Base-by-base conservation (phyloP, 768 basidiomycete genomes). In the Paxillus rubicundulus region DNA sequence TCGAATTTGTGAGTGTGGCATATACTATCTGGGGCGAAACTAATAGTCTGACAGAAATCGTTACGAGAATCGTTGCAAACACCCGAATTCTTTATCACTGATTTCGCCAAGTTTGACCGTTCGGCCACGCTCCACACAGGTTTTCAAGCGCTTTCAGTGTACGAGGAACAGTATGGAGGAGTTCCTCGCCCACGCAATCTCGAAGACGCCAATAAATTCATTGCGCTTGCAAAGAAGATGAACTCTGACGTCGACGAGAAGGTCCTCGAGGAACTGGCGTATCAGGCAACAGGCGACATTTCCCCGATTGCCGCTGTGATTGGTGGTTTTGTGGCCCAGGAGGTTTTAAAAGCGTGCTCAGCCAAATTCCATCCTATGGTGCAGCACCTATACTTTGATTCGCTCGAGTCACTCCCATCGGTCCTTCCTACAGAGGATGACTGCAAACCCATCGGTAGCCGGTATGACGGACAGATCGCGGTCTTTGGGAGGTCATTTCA, bases 321-420 rank as follows among this genome's bases (percentile, higher is more conserved):
- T 54, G 97, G 97, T 57, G 97, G 93, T 4, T 98, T 98, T 64
- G 93, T 98, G 49, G 97, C 96, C 8, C 97, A 99, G 70, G 97
- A 99, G 67, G 90, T 93, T 18, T 80, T 99, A 60, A 99, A 99
- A 72, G 95, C 96, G 2, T 89, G 87, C 70, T 94, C 94, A 37
- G 92, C 93, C 55, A 99, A 99, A 74, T 99, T 99, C 77, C 91
- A 96, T 62, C 97, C 97, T 1, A 89, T 93, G 81, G 73, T 93
- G 46, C 97, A 99, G 67, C 82, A 91, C 70, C 77, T 98, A 68
- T 99, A 98, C 78, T 94, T 98, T 65, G 97, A 99, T 70, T 96
- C 97, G 9, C 78, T 99, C 43, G 97, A 99, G 68, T 96, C 96
- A 0, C 77, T 98, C 42, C 97, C 97, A 13, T 70, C 76, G 16